A percentile compares a stretch with the other conserved stretches of the same genome.
phyloP scores from a whole-genome alignment of 129 eudicot species.

The Sambucus nigra region DNA sequence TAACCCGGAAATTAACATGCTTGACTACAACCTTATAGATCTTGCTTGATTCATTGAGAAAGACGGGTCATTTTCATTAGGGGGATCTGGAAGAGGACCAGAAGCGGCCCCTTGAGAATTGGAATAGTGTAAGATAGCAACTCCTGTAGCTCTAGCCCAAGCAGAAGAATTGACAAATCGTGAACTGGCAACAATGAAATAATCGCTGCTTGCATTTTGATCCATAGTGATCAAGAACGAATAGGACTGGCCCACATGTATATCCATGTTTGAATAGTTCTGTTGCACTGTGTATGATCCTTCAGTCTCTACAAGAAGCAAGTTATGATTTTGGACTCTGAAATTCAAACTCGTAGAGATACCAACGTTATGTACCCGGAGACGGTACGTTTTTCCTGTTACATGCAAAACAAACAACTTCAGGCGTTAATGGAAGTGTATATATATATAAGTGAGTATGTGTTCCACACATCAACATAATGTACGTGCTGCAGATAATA shows the following conservation, averaged over 20 bases:
- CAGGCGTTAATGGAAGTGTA: background rate
- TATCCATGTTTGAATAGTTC: conserved; percentile 92
- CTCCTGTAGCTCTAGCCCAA: conserved; percentile 50
- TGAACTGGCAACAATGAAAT: conserved; percentile 88
- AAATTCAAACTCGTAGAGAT: conserved; percentile 82
- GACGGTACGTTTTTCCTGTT: conserved; percentile 89
- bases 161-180: conserved; percentile 62
- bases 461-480: too few species aligned
- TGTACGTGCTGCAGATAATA: too few species aligned
- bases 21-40: conserved; percentile 75
- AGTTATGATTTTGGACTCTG: conserved; percentile 86
- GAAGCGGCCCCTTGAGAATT: conserved; percentile 85
- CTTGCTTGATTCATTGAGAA: conserved; percentile 96
- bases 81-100: conserved; percentile 94
- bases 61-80: conserved; percentile 60
- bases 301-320: conserved; percentile 93
- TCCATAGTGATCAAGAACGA: conserved; percentile 97
- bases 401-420: conserved; percentile 1
- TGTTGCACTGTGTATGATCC: conserved; percentile 94
- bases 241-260: conserved; percentile 95
- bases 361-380: conserved; percentile 89
- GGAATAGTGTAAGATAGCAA: conserved; percentile 83
- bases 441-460: background rate
- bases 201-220: conserved; percentile 70
- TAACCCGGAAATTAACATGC: conserved; percentile 15